Percentiles rank a stretch among this genome's conserved stretches.
phyloP scores from a whole-genome alignment of 2,329 filamentous ascomycete species.

The Nothophaeocryptopus gaeumannii region DNA sequence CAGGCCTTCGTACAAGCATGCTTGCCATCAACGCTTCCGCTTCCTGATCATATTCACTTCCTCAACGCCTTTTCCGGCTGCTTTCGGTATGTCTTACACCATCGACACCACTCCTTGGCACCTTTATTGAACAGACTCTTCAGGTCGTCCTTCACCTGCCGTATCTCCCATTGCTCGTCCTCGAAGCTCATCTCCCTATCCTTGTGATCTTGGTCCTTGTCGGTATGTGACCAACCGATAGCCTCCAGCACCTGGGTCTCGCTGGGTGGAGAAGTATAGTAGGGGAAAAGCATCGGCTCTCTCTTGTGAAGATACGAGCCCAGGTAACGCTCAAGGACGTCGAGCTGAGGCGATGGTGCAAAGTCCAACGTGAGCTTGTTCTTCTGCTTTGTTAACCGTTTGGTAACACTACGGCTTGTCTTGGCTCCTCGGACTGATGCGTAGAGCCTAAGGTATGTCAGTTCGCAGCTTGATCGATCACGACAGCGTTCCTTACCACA shows the following conservation, averaged over 20 bases:
- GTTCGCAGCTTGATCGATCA: too few relatives aligned
- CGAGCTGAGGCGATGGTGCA: slow-evolving; percentile 36
- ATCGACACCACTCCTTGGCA: slow-evolving; percentile 20
- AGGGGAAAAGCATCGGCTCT: slow-evolving; percentile 37
- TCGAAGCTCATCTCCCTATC: slow-evolving; percentile 39
- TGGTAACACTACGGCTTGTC: slow-evolving; percentile 40
- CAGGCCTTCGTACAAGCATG: too few relatives aligned
- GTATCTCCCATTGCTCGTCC: slow-evolving; percentile 42
- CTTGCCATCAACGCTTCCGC: too few relatives aligned
- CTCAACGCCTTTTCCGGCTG: slow-evolving; percentile 29
- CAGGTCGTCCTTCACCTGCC: slow-evolving; percentile 21
- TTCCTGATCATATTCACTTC: slow-evolving; percentile 12
- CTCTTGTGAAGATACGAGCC: slow-evolving; percentile 39
- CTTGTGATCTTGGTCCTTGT: slow-evolving; percentile 24
- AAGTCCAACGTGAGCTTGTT: slow-evolving; percentile 40
- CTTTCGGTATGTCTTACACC: slow-evolving; percentile 34
- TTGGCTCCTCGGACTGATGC: slow-evolving; percentile 48
- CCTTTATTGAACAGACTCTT: slow-evolving; percentile 17
- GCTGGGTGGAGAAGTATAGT: slow-evolving; percentile 32
- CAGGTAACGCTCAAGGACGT: slow-evolving; percentile 40
- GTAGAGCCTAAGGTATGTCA: slow-evolving; percentile 22
- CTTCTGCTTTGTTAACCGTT: slow-evolving; percentile 35
- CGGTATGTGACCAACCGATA: slow-evolving; percentile 44
- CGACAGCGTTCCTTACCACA: slow-evolving; percentile 21
- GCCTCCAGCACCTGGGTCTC: slow-evolving; percentile 43